Evolutionary conservation across 148 eudicot genomes (phyloP).

Genomic region (Spergularia bocconei): DNA sequence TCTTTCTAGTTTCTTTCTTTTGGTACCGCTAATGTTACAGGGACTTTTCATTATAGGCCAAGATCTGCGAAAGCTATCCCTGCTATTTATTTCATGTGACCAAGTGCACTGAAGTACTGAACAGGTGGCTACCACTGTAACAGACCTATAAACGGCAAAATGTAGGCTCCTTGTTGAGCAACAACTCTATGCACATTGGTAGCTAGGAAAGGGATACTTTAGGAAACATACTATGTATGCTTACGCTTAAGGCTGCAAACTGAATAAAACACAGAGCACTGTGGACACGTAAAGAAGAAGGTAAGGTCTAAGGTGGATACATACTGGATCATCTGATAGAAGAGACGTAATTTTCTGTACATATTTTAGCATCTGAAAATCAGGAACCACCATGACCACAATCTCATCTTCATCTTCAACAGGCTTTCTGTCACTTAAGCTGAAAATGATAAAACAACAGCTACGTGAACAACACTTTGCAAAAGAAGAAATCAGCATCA

Average conservation of each 20-base stretch:
- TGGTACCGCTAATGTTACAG: too few species aligned
- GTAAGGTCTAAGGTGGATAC: slow-evolving; percentile 33
- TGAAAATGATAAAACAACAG: slow-evolving; percentile 29
- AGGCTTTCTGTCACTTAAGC: slow-evolving; percentile 96
- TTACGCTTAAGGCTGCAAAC: background rate
- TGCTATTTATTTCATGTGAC: too few species aligned
- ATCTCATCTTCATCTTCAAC: slow-evolving; percentile 84
- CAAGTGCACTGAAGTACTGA: too few species aligned
- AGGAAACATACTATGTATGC: background rate
- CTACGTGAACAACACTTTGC: background rate
- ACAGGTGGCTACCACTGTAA: too few species aligned
- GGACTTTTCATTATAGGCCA: too few species aligned
- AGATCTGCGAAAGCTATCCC: too few species aligned
- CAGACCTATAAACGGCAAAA: too few species aligned
- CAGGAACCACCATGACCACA: slow-evolving; percentile 95
- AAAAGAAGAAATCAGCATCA: background rate
- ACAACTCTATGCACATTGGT: too few species aligned
- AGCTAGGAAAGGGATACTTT: background rate
- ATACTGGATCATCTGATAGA: slow-evolving; percentile 93
- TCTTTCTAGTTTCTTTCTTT: background rate
- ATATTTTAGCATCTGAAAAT: slow-evolving; percentile 90
- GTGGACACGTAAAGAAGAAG: background rate
- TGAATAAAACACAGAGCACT: background rate
- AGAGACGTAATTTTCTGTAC: slow-evolving; percentile 72
- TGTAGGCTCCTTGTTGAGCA: too few species aligned